phyloP scores from a whole-genome alignment of 1,139 yeast species.

The Tardiomyces blankii region DNA sequence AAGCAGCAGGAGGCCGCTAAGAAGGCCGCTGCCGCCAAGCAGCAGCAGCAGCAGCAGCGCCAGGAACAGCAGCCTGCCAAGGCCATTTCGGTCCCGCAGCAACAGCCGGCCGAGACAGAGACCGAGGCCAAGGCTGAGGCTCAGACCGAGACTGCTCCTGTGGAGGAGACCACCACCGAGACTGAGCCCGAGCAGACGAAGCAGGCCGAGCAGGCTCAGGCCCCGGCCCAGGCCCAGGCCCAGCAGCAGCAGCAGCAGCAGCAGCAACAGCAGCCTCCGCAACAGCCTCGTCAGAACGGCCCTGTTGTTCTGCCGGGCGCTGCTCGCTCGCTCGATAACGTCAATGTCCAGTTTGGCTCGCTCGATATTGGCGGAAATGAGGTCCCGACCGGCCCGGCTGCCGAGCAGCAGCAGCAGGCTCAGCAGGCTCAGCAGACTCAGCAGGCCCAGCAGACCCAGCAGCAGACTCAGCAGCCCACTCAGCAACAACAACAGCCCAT shows the following conservation, averaged over 20 bases:
- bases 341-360: conserved; percentile 65
- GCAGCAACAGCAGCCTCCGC: conserved; percentile 4
- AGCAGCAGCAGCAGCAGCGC: conserved; percentile 7
- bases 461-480: conserved; percentile 6
- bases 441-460: conserved; percentile 9
- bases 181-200: conserved; percentile 1
- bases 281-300: conserved; percentile 2
- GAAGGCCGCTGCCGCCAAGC: conserved; percentile 11
- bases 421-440: conserved; percentile 4
- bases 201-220: conserved; percentile 1
- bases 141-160: conserved; percentile 12
- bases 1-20: conserved; percentile 28
- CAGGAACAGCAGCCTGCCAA: conserved; percentile 10
- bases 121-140: conserved; percentile 17
- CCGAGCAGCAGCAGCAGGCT: conserved; percentile 2
- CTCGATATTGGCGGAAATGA: conserved; percentile 33
- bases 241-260: conserved; percentile 3
- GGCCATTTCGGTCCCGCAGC: conserved; percentile 11
- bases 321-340: conserved; percentile 16
- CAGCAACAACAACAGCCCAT: conserved; percentile 11
- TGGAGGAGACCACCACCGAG: conserved; percentile 10
- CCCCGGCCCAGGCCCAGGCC: conserved; percentile 7
- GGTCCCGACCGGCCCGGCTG: conserved; percentile 6
- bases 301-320: conserved; percentile 58
- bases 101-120: conserved; percentile 11